Base-by-base conservation (phyloP, 768 basidiomycete species). In the Suillus cothurnatus region DNA sequence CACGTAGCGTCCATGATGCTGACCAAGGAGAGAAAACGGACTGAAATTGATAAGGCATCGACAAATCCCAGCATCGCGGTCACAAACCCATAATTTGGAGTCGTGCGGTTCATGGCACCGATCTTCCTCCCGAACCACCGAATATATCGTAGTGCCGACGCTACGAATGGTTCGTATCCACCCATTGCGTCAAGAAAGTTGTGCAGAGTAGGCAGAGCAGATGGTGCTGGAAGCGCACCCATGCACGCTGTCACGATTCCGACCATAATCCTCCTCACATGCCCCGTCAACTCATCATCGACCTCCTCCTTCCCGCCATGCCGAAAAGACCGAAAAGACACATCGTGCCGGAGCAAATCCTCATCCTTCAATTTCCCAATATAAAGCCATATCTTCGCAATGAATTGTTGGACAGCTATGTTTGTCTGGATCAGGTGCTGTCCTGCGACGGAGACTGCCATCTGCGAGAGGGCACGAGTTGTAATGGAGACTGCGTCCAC, bases 131-230 rank as follows among this genome's bases (percentile, higher is more conserved):
- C 56, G 23, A 57, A 26, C 56, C 56, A 57, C 15, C 56, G 56
- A 38, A 38, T n/a, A 38, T 57, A 57, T 38, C 56, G 34, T 23
- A 57, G 36, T 38, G 23, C 23, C 4, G 56, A 57, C 4, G 12
- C 36, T 57, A 57, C 34, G 36, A 57, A 57, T 57, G 34, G 56
- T 26, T 57, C 34, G 6, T 57, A 38, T 23, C 56, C 56, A 38
- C 56, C 56, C 34, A n/a, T n/a, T 57, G 56, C 56, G 34, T 57
- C 56, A 23, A 57, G n/a, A 17, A 57, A 36, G 4, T 36, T 57
- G 23, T 26, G 34, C 36, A 57, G 36, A 57, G 56, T 57, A 15
- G 56, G 36, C n/a, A 50, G 23, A 50, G 49, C 49, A 50, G 14
- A 15, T 50, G 56, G 56, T 57, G n/a, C 15, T 9, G 56, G 23